Percentiles rank a stretch among this genome's conserved stretches.
Conservation (phyloP, 495 filamentous ascomycete species). For the Neurospora tetraspora region DNA sequence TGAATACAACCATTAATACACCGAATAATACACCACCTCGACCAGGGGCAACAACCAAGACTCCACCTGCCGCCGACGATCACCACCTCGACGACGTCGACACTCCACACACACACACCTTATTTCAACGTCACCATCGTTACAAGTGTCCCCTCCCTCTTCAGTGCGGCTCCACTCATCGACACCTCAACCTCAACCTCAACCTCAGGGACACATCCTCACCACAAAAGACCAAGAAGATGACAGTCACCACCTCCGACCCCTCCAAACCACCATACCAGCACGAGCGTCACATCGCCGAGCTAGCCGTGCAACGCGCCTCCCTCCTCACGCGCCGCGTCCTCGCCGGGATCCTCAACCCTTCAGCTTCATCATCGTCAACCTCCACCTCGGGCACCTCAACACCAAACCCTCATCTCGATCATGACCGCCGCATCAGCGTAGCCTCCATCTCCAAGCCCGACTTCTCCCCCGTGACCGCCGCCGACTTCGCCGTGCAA, state of each 20-base stretch:
- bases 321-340: slow-evolving; percentile 43
- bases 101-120: neutral
- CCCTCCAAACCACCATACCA: slow-evolving; percentile 17
- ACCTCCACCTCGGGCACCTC: neutral
- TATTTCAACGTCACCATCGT: neutral
- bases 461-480: slow-evolving; percentile 44
- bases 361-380: neutral
- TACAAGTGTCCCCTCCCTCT: neutral
- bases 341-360: slow-evolving; percentile 30
- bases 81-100: neutral
- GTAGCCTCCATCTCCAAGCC: slow-evolving; percentile 33
- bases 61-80: neutral
- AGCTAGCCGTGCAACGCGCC: slow-evolving; percentile 44
- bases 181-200: neutral
- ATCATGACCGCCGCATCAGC: neutral
- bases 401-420: neutral
- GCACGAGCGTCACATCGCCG: slow-evolving; percentile 40
- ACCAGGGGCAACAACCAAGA: neutral
- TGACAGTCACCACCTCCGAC: neutral
- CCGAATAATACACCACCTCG: neutral
- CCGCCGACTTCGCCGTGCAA: slow-evolving; percentile 48
- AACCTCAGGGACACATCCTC: neutral
- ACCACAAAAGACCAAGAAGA: neutral
- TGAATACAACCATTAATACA: neutral
- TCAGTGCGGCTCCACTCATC: neutral